These are phyloP conservation scores for Termitomyces sp. DNA, from an alignment of 768 basidiomycete species.

Conservation along the genomic window DNA sequence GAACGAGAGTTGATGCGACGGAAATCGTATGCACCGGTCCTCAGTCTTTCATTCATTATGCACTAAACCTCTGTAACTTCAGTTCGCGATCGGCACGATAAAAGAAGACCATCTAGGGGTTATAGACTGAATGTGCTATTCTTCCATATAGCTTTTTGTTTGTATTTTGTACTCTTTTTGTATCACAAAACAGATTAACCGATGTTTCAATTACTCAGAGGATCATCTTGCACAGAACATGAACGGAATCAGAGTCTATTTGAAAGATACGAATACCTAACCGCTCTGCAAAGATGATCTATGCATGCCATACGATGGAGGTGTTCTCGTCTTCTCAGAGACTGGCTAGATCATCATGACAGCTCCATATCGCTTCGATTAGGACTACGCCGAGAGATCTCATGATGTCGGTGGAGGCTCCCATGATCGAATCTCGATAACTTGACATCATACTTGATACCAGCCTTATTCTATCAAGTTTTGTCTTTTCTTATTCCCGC, in stretches of 20 bases:
- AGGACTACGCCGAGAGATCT: neutral
- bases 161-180: neutral
- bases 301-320: too few relatives aligned
- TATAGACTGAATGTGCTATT: conserved; percentile 49
- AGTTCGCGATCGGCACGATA: conserved; percentile 98
- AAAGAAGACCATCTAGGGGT: conserved; percentile 98
- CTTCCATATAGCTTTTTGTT: neutral
- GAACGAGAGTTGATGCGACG: conserved; percentile 94
- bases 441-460: neutral
- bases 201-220: too few relatives aligned
- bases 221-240: too few relatives aligned
- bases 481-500: neutral
- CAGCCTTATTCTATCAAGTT: neutral
- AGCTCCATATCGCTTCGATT: too few relatives aligned
- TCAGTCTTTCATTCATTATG: neutral
- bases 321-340: too few relatives aligned
- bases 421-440: neutral
- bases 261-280: too few relatives aligned
- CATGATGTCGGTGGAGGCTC: neutral
- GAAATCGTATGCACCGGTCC: conserved; percentile 70
- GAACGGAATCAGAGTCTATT: too few relatives aligned
- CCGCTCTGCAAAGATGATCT: too few relatives aligned
- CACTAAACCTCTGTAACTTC: neutral
- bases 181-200: neutral
- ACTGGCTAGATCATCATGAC: too few relatives aligned